Base-by-base conservation (phyloP, 306 rosid genomes). In the Ziziphus jujuba region DNA sequence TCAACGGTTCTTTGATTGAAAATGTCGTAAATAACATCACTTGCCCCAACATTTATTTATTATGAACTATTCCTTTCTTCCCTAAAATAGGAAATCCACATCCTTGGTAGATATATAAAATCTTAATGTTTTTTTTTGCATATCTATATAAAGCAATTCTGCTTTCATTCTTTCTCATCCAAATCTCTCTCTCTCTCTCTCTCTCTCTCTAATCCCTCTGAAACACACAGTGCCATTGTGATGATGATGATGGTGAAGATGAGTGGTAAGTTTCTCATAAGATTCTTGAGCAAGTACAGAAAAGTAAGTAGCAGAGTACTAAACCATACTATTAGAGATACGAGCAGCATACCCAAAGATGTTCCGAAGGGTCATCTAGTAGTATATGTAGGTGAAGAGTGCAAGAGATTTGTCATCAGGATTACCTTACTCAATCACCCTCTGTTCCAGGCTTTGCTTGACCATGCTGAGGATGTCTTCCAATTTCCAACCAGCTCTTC, bases 351-450 rank as follows among this genome's bases (percentile, higher is more conserved):
- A 23, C 95, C 91, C 12, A 69, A 71, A 56, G 91, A 87, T 78
- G 97, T 87, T 3, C 97, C 91, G 33, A 84, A 77, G 33, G 97
- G 97, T 19, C 86, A 90, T 65, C 19, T 85, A 20, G 90, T 75
- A 52, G 88, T 87, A 17, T 87, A 90, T 65, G 90, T 87, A 23
- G 95, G 90, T 23, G 90, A 87, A 61, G 81, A 82, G 19, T 71
- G 80, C 71, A 85, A 71, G 84, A 87, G 92, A 80, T 85, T 63
- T 85, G 90, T 90, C 5, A 71, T 84, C 59, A 81, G 79, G 66
- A 73, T 84, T 12, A 61, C 68, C 35, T 57, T 68, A 45, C 74
- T 87, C 63, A 68, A 58, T 20, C 87, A 90, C 76, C 97, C 92
- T 62, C 49, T 79, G 38, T 85, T 90, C 67, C 72, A 19, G 60